A percentile compares a stretch with the other conserved stretches of the same genome.
phyloP scores from a whole-genome alignment of 225 moss, liverwort and hornwort genomes.

The Pleurozium schreberi region DNA sequence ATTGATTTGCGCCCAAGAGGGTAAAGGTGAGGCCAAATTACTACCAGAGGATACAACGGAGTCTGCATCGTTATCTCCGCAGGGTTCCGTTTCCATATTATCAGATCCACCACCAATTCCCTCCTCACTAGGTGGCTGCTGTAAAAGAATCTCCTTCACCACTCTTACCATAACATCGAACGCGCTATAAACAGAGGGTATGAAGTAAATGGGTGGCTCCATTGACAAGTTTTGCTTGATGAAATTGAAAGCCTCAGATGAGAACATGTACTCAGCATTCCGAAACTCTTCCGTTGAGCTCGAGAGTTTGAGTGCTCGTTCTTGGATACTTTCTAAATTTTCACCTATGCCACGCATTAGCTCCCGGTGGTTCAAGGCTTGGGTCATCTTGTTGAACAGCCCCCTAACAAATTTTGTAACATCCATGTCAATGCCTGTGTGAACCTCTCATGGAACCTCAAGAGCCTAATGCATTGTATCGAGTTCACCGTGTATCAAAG shows the following conservation, averaged over 20 bases:
- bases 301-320: conserved; percentile 30
- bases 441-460: not conserved
- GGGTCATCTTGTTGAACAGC: conserved; percentile 11
- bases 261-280: conserved; percentile 43
- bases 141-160: conserved; percentile 8
- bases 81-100: not conserved
- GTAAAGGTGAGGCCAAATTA: not conserved
- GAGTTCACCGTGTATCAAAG: not conserved
- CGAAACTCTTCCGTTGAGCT: conserved; percentile 37
- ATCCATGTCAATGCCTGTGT: not conserved
- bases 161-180: conserved; percentile 37
- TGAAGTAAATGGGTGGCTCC: conserved; percentile 58
- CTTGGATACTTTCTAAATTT: conserved; percentile 38
- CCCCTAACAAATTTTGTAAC: not conserved
- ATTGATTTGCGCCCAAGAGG: not conserved
- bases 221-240: conserved; percentile 40
- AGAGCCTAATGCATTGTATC: not conserved
- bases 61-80: not conserved
- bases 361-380: conserved; percentile 51
- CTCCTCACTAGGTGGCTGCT: not conserved
- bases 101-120: not conserved
- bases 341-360: conserved; percentile 63
- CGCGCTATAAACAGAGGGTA: conserved; percentile 33
- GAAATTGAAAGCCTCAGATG: conserved; percentile 54
- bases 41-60: not conserved